A percentile compares a stretch with the other conserved stretches of the same genome.
Evolutionary conservation across 768 basidiomycete genomes (phyloP).

Genomic region (Phaffia tasmanica): DNA sequence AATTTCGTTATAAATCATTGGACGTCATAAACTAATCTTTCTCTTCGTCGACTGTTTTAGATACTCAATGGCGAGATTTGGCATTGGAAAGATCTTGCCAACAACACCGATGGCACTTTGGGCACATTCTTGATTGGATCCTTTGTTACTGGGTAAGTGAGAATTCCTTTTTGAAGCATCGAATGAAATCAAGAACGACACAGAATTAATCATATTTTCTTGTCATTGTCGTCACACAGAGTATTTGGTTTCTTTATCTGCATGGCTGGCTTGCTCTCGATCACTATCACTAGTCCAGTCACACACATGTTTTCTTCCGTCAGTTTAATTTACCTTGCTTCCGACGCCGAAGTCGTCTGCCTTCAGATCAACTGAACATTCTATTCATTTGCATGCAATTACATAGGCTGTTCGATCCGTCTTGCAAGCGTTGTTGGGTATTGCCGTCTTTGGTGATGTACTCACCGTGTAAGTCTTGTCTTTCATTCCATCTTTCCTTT

Average conservation of each 20-base stretch:
- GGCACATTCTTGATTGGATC: conserved; percentile 24
- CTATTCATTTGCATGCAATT: not conserved
- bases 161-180: not conserved
- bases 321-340: conserved; percentile 35
- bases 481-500: not conserved
- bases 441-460: conserved; percentile 22
- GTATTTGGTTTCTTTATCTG: conserved; percentile 86
- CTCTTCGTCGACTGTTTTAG: not conserved
- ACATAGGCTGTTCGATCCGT: conserved; percentile 37
- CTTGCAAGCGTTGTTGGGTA: conserved; percentile 21
- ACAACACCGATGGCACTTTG: conserved; percentile 7
- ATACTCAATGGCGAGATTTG: conserved; percentile 23
- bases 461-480: conserved; percentile 17
- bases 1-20: not conserved
- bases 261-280: conserved; percentile 80
- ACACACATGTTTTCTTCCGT: conserved; percentile 90
- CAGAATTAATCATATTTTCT: not conserved
- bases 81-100: conserved; percentile 14
- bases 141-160: conserved; percentile 13
- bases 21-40: not conserved
- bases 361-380: conserved; percentile 7
- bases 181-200: no score
- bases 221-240: conserved; percentile 52
- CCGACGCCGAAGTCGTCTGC: not conserved
- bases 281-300: conserved; percentile 94